Base-by-base conservation (phyloP, 352 stramenopile genomes). In the Globisporangium rhizosaccharum region DNA sequence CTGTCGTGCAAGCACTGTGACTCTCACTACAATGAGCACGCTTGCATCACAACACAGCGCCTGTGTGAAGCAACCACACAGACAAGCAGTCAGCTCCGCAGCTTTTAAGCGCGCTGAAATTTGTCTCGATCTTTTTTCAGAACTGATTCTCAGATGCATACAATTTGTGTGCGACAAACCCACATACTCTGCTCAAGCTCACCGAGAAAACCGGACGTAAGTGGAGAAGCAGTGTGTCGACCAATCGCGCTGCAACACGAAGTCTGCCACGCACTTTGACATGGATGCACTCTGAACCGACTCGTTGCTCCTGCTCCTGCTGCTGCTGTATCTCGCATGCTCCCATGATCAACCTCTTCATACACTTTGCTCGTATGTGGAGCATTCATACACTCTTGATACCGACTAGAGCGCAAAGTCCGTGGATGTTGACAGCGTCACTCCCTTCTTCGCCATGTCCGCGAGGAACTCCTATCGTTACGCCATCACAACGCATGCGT, bases 351-450 rank as follows among this genome's bases (percentile, higher is more conserved):
- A 33, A 6, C 2, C 28, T 33, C 28, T 33, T 6, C 28, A 3
- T 3, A 33, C 28, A 6, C 28, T 33, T 33, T 33, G 28, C 28
- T 33, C 28, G 28, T 6, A 33, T 33, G 23, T 33, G 28, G 28
- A 3, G 28, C 28, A 33, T 33, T 66, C 63, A 10, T 23, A 14
- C 41, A 47, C 41, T 18, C 33, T 39, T 8, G 33, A 39, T 8
- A 39, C 8, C 33, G 33, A 14, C 18, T 49, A 80, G 10, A 62
- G 52, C 3, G 51, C 51, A 53, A 90, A 88, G 14, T 79, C 65
- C 18, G 51, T 66, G 3, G 79, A 84, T 14, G 73, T 82, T n/a
- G 72, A 86, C 26, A 91, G 75, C 23, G 71, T 85, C 10, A 91
- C 50, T 0, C 81, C 81, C 62, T 77, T 74, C 18, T 72, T 67